Conservation (phyloP, 371 early-diverging fungal species). For the Phascolomyces articulosus region DNA sequence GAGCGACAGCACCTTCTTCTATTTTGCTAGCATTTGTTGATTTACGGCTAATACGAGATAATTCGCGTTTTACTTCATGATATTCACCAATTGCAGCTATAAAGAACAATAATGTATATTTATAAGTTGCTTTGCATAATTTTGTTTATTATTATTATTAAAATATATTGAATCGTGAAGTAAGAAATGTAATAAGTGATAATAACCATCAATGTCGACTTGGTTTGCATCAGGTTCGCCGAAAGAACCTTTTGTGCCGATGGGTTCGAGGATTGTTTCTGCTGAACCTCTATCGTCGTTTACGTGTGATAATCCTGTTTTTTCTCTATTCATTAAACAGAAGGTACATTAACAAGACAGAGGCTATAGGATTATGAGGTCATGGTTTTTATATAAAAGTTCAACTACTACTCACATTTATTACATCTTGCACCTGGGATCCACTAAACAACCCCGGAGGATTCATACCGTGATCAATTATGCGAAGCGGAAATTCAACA, state of each 20-base stretch:
- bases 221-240: conserved; percentile 50
- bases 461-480: background rate
- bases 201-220: conserved; percentile 42
- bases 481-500: background rate
- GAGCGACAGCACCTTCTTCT: conserved; percentile 30
- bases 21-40: conserved; percentile 9
- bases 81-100: conserved; percentile 42
- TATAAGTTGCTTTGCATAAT: background rate
- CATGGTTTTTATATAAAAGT: background rate
- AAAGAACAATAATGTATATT: background rate
- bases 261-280: conserved; percentile 15
- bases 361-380: background rate
- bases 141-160: background rate
- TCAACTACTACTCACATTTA: background rate
- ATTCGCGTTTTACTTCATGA: conserved; percentile 46
- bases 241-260: conserved; percentile 23
- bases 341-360: background rate
- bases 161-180: background rate
- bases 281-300: conserved; percentile 7
- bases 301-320: background rate
- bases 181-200: background rate
- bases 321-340: conserved; percentile 6
- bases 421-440: too few species aligned
- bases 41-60: conserved; percentile 30
- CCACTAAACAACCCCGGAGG: background rate